phyloP scores from a whole-genome alignment of 345 rosid species.

The Excoecaria cochinchinensis region DNA sequence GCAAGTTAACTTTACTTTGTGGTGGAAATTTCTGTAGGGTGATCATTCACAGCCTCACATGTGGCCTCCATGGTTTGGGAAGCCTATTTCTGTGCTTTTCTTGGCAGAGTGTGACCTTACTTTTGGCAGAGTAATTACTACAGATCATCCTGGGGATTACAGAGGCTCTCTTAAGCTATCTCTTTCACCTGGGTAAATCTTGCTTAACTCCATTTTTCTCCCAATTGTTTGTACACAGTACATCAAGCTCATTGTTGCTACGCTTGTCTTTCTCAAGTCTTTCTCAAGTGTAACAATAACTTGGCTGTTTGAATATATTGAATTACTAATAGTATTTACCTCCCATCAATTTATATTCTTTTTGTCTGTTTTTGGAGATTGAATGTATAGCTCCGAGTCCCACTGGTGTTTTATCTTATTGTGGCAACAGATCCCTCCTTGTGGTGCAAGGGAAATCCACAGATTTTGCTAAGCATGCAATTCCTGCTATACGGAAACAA shows the following conservation, averaged over 20 bases:
- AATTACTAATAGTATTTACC: neutral
- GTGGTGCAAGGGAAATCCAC: slow-evolving; percentile 77
- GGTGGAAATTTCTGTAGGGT: slow-evolving; percentile 45
- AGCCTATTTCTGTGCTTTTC: slow-evolving; percentile 64
- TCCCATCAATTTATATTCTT: neutral
- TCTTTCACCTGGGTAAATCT: slow-evolving; percentile 76
- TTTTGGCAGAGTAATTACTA: slow-evolving; percentile 62
- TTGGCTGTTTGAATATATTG: neutral
- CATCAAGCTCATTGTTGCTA: neutral
- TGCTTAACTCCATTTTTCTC: slow-evolving; percentile 8
- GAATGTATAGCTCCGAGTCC: neutral
- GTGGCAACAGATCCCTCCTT: slow-evolving; percentile 57
- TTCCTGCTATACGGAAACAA: slow-evolving; percentile 59
- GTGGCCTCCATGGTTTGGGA: slow-evolving; percentile 76
- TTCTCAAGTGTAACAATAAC: neutral
- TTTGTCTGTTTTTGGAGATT: neutral
- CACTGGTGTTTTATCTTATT: neutral
- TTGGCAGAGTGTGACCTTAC: slow-evolving; percentile 81
- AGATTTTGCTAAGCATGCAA: slow-evolving; percentile 74
- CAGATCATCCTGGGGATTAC: slow-evolving; percentile 72
- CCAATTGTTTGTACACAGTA: neutral
- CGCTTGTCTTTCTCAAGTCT: neutral
- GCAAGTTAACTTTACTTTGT: slow-evolving; percentile 10
- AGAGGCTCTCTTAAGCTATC: slow-evolving; percentile 82
- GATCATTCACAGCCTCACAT: slow-evolving; percentile 85